Conservation (phyloP, 768 basidiomycete genomes). For the Collybia sp. region DNA sequence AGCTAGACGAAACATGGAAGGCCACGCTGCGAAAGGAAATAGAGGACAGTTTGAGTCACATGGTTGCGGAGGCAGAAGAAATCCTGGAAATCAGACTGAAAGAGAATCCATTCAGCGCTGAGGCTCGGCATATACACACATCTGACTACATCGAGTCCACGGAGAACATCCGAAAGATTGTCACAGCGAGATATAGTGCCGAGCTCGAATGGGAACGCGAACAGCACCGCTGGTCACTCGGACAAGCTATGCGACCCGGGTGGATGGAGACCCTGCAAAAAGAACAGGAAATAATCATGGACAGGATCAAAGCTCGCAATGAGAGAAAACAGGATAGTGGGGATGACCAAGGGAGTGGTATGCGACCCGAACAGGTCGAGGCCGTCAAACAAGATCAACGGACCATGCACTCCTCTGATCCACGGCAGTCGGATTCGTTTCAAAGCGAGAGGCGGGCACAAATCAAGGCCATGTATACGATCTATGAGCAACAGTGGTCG, state of each 20-base stretch:
- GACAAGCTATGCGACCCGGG: slow-evolving; percentile 21
- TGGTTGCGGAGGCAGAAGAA: slow-evolving; percentile 61
- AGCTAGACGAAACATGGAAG: slow-evolving; percentile 58
- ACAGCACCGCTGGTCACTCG: slow-evolving; percentile 42
- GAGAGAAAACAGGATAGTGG: slow-evolving; percentile 3
- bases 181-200: slow-evolving; percentile 38
- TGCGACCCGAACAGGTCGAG: slow-evolving; percentile 57
- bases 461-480: slow-evolving; percentile 47
- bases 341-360: slow-evolving; percentile 46
- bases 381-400: slow-evolving; percentile 62
- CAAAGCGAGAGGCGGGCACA: slow-evolving; percentile 57
- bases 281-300: slow-evolving; percentile 39
- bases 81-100: slow-evolving; percentile 48
- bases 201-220: slow-evolving; percentile 44
- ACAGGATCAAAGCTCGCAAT: slow-evolving; percentile 31
- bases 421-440: slow-evolving; percentile 47
- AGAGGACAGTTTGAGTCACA: slow-evolving; percentile 34
- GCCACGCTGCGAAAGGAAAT: slow-evolving; percentile 38
- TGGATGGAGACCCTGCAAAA: slow-evolving; percentile 25
- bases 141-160: slow-evolving; percentile 36
- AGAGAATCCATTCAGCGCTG: slow-evolving; percentile 27
- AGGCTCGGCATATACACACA: slow-evolving; percentile 26
- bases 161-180: slow-evolving; percentile 37
- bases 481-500: slow-evolving; percentile 61
- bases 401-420: slow-evolving; percentile 29